Percentiles rank a stretch among this genome's conserved stretches.
These are phyloP conservation scores for Moniliella sp. DNA, from an alignment of 1,284 basidiomycete genomes.

Conservation along the genomic window DNA sequence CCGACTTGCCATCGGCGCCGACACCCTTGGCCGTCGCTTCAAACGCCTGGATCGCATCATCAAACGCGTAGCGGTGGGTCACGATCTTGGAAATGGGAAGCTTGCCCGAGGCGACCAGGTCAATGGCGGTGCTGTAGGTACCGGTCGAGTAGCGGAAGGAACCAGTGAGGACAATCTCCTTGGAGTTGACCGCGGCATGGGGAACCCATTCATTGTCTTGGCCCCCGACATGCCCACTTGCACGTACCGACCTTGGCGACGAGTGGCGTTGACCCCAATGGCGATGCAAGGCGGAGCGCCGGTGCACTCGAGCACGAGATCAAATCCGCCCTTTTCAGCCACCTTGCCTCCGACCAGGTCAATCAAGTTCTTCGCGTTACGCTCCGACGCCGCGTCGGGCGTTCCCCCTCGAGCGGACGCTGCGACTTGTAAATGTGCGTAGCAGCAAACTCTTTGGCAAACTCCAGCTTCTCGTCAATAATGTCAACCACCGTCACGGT, in stretches of 20 bases:
- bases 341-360: constrained; percentile 36
- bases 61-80: constrained; percentile 39
- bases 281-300: constrained; percentile 35
- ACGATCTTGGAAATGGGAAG: constrained; percentile 44
- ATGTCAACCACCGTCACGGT: constrained; percentile 42
- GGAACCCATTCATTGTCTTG: constrained; percentile 32
- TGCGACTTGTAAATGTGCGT: constrained; percentile 54
- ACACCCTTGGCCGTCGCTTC: constrained; percentile 45
- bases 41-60: constrained; percentile 40
- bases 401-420: constrained; percentile 17
- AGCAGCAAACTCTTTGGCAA: constrained; percentile 68
- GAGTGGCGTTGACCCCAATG: constrained; percentile 17
- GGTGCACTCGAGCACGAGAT: constrained; percentile 44
- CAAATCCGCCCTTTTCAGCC: constrained; percentile 38
- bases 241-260: constrained; percentile 21
- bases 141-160: constrained; percentile 71
- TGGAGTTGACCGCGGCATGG: constrained; percentile 34
- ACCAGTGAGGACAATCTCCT: constrained; percentile 60
- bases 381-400: constrained; percentile 36
- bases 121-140: constrained; percentile 43
- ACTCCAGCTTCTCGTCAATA: constrained; percentile 55
- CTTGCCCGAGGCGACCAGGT: constrained; percentile 39
- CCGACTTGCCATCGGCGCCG: constrained; percentile 42
- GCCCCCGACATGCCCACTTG: constrained; percentile 14
- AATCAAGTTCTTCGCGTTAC: constrained; percentile 38